Conservation (phyloP, 1,139 yeast genomes). For the Sugiyamaella xylanicola region DNA sequence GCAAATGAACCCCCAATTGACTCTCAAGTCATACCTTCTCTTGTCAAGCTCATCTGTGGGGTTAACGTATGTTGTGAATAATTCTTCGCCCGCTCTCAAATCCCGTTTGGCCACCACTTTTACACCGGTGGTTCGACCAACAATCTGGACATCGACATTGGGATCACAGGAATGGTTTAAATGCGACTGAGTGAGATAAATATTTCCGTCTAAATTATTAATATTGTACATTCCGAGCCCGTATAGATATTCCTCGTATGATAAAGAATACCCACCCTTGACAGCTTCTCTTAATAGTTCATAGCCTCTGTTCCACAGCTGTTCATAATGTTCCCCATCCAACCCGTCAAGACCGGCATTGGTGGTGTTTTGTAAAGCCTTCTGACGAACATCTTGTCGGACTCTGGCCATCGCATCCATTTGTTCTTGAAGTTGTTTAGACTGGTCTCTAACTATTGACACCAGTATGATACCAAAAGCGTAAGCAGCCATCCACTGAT, state of each 20-base stretch:
- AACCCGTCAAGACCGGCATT: slow-evolving; percentile 54
- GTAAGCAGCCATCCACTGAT: slow-evolving; percentile 70
- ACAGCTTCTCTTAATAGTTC: slow-evolving; percentile 50
- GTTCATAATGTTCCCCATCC: slow-evolving; percentile 59
- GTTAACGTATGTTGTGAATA: slow-evolving; percentile 69
- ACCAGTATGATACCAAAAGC: slow-evolving; percentile 65
- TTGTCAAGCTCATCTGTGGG: slow-evolving; percentile 63
- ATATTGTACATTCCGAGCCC: slow-evolving; percentile 74
- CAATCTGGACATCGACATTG: slow-evolving; percentile 59
- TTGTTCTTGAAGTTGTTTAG: slow-evolving; percentile 45
- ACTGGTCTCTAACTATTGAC: slow-evolving; percentile 51
- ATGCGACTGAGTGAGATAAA: slow-evolving; percentile 66
- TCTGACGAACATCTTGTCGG: slow-evolving; percentile 65
- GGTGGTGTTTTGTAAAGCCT: slow-evolving; percentile 61
- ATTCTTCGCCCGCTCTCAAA: slow-evolving; percentile 66
- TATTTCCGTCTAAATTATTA: slow-evolving; percentile 66
- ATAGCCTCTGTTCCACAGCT: slow-evolving; percentile 62
- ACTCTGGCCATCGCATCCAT: slow-evolving; percentile 69
- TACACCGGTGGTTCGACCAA: slow-evolving; percentile 55
- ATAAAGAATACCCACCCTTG: slow-evolving; percentile 41
- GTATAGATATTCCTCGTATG: slow-evolving; percentile 58
- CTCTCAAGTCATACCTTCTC: slow-evolving; percentile 66
- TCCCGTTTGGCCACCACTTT: slow-evolving; percentile 61
- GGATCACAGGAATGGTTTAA: slow-evolving; percentile 80
- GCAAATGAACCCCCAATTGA: slow-evolving; percentile 87